A percentile compares a stretch with the other conserved stretches of the same genome.
Conservation (phyloP, 441 rosid species). For the Pelargonium cotyledonis region DNA sequence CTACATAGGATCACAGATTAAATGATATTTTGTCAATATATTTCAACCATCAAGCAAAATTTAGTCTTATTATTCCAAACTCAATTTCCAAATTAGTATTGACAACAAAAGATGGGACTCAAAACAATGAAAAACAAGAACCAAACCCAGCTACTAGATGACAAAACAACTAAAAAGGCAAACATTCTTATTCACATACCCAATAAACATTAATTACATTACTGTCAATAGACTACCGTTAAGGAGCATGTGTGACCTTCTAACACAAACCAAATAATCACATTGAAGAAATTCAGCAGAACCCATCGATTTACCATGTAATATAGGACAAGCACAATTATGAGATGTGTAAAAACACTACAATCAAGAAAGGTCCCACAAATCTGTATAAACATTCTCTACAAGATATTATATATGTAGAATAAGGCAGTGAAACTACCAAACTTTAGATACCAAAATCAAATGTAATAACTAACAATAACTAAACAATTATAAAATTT, state of each 20-base stretch:
- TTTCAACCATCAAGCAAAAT: not conserved
- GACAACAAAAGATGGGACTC: not conserved
- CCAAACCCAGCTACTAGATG: not conserved
- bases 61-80: not conserved
- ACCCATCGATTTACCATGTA: not conserved
- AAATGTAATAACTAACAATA: no score
- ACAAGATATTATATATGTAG: not conserved
- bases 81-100: not conserved
- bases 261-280: not conserved
- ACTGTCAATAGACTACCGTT: not conserved
- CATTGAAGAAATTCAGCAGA: not conserved
- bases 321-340: not conserved
- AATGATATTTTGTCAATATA: not conserved
- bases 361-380: not conserved
- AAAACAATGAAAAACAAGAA: not conserved
- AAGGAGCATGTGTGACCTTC: not conserved
- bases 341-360: not conserved
- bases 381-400: not conserved
- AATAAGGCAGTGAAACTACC: not conserved
- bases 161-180: not conserved
- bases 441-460: no score
- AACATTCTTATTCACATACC: not conserved
- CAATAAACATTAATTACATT: not conserved
- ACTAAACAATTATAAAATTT: not conserved
- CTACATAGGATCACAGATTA: constrained; percentile 17